Base-by-base conservation (phyloP, 1,284 basidiomycete genomes). In the Tremellales sp. region DNA sequence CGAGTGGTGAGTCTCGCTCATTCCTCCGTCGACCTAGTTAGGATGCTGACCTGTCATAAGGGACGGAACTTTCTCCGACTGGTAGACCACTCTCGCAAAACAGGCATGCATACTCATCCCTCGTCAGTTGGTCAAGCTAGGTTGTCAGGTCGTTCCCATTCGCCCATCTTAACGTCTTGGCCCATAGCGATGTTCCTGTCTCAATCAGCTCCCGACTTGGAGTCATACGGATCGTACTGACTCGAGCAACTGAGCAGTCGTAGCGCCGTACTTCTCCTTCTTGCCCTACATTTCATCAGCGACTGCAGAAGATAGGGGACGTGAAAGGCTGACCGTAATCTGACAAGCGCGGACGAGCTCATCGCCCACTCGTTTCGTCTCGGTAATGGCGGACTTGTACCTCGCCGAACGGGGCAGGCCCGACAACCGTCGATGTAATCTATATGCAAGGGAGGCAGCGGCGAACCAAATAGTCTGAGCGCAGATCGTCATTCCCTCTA, bases 61-160 rank as follows among this genome's bases (percentile, higher is more conserved):
- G 29, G 29, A 31, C 29, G 29, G 29, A 8, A 31, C 29, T 8
- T 31, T 31, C 29, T 31, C 29, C 29, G 29, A 31, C 8, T 31
- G 29, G 29, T 31, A 31, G 29, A 31, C 29, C 15, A 31, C 10
- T 8, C 15, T 31, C 29, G 10, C 15, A n/a, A n/a, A n/a, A n/a
- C n/a, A n/a, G n/a, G n/a, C n/a, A n/a, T n/a, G n/a, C n/a, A n/a
- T n/a, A n/a, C n/a, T n/a, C n/a, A n/a, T n/a, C n/a, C n/a, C n/a
- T n/a, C n/a, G n/a, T n/a, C n/a, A n/a, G n/a, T n/a, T n/a, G n/a
- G n/a, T n/a, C 22, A 49, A 19, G 43, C 48, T 10, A 57, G 25
- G 29, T 55, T 54, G 47, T 60, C 57, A 13, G 47, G 45, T 23
- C 59, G 36, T 22, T 54, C 52, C 40, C 45, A 61, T 39, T 61